A percentile compares a stretch with the other conserved stretches of the same genome.
Conservation (phyloP, 495 filamentous ascomycete genomes). For the Penicillium nucicola region DNA sequence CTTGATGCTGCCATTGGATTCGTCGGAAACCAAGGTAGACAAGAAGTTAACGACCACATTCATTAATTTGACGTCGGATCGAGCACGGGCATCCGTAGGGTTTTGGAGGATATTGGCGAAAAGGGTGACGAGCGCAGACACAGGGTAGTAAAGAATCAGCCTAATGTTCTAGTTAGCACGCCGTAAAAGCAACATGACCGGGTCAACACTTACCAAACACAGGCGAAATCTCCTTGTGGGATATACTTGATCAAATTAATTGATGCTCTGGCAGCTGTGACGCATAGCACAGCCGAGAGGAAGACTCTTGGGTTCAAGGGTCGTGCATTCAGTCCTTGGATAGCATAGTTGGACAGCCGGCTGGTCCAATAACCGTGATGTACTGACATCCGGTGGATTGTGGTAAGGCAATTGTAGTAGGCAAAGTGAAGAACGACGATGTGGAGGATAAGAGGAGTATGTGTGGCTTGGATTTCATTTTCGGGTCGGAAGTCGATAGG, state of each 20-base stretch:
- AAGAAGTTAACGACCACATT: conserved; percentile 88
- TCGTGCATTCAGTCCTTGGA: conserved; percentile 84
- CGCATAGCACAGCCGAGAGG: conserved; percentile 87
- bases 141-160: conserved; percentile 96
- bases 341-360: conserved; percentile 89
- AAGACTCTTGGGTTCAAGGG: conserved; percentile 93
- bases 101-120: conserved; percentile 98
- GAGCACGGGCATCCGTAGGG: conserved; percentile 81
- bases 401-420: conserved; percentile 97
- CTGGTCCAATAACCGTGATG: conserved; percentile 99
- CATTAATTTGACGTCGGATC: conserved; percentile 88
- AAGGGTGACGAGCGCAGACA: conserved; percentile 90
- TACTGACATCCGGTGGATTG: conserved; percentile 96
- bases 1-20: conserved; percentile 80
- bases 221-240: conserved; percentile 88
- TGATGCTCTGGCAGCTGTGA: conserved; percentile 85
- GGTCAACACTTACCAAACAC: conserved; percentile 74
- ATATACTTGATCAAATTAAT: conserved; percentile 95
- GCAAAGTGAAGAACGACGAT: conserved; percentile 91
- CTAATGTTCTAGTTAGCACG: conserved; percentile 38
- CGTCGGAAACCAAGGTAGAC: conserved; percentile 68
- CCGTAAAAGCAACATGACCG: background rate
- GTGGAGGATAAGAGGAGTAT: conserved; percentile 87
- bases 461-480: conserved; percentile 85
- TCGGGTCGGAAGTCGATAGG: conserved; percentile 93